These are phyloP conservation scores for Boletales sp. DNA, from an alignment of 768 basidiomycete genomes.

Conservation along the genomic window DNA sequence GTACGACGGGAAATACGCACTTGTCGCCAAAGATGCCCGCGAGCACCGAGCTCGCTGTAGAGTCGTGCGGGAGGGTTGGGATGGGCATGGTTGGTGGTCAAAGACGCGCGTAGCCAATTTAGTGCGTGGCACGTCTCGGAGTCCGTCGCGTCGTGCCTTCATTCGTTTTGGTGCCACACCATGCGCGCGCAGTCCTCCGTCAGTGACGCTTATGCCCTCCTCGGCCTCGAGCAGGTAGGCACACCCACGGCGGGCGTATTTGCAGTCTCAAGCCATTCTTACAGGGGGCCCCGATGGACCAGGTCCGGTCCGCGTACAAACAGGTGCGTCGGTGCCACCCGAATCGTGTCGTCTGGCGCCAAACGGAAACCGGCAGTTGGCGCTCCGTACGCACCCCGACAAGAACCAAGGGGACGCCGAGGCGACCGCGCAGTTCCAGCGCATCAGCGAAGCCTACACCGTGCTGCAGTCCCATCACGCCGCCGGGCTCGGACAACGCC, in stretches of 20 bases:
- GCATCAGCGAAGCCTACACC: slow-evolving; percentile 65
- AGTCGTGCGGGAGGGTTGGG: slow-evolving; percentile 2
- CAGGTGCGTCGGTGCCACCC: slow-evolving; percentile 40
- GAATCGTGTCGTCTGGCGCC: background rate
- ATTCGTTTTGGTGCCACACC: slow-evolving; percentile 5
- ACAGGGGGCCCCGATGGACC: slow-evolving; percentile 59
- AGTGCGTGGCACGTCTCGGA: slow-evolving; percentile 21
- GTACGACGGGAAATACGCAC: slow-evolving; percentile 39
- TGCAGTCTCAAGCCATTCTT: slow-evolving; percentile 4
- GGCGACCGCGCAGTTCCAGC: slow-evolving; percentile 69
- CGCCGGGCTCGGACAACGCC: slow-evolving; percentile 23
- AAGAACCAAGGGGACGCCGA: slow-evolving; percentile 65
- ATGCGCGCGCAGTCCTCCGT: slow-evolving; percentile 38
- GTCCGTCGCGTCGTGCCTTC: slow-evolving; percentile 16
- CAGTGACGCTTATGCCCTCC: slow-evolving; percentile 36
- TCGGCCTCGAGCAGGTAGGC: slow-evolving; percentile 55
- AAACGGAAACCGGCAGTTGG: slow-evolving; percentile 38
- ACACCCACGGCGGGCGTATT: background rate
- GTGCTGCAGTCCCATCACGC: slow-evolving; percentile 53
- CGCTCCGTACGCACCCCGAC: slow-evolving; percentile 70
- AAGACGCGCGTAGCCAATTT: slow-evolving; percentile 14
- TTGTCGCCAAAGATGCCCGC: slow-evolving; percentile 54
- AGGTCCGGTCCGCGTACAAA: slow-evolving; percentile 66
- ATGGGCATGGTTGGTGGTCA: slow-evolving; percentile 10
- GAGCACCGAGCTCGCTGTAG: slow-evolving; percentile 30